Base-by-base conservation (phyloP, 208 protist genomes). In the Trichomonas vaginalis region DNA sequence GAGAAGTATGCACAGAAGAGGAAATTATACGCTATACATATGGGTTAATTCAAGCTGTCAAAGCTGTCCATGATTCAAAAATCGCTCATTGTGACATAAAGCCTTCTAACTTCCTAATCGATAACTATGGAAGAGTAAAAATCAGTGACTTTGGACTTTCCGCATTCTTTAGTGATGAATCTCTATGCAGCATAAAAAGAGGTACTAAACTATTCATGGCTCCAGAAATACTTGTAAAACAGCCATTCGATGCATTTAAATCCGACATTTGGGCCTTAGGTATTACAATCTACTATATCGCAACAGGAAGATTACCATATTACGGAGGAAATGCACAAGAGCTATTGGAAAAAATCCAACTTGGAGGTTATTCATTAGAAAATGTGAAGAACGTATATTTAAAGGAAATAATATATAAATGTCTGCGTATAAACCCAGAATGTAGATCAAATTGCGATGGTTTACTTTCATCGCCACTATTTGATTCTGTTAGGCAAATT, bases 51-150 rank as follows among this genome's bases (percentile, higher is more conserved):
- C 48, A 97, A 17, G 97, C 96, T 27, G 42, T 98, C 1, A 96
- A 97, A 47, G 95, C 97, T 56, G 51, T 96, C 35, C 97, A 98
- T 95, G 97, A 97, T 37, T 62, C 95, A 0, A 97, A 97, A 48
- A 97, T 98, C 51, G 90, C 97, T 21, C 97, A 98, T 95, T 96
- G 97, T 32, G 97, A 98, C 95, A 32, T 98, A 10, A 95, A 96
- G 37, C 82, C 82, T 21, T 32, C 40, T 9, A 88, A 88, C 40
- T 45, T 88, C 37, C 9, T 88, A 4, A 9, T 88, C 32, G 40
- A 45, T n/a, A n/a, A 47, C 14, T 47, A 45, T 42, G 40, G 40
- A 32, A 27, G 35, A 27, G 17, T 45, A 3, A 88, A 88, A 42
- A 10, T 88, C 17, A 40, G 40, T n/a, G 82, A 88, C 40, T 88